Evolutionary conservation across 805 yeast genomes (phyloP).

Genomic region (Wickerhamomyces silvicola): DNA sequence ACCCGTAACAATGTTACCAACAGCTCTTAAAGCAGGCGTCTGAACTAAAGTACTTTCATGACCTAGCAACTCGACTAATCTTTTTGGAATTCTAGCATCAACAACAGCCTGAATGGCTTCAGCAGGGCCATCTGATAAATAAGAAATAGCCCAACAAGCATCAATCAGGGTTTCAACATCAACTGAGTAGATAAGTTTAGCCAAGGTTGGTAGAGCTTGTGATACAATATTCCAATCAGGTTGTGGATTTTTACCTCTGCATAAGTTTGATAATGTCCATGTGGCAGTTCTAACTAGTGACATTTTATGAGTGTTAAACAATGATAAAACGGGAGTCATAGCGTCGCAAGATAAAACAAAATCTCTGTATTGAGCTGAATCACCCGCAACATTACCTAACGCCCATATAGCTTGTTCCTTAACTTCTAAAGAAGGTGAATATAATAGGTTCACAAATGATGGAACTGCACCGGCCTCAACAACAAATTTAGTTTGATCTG

Average conservation of each 20-base stretch:
- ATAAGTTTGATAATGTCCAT: slow-evolving; percentile 94
- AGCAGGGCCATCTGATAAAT: slow-evolving; percentile 86
- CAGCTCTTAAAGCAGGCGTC: slow-evolving; percentile 95
- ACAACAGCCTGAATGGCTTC: slow-evolving; percentile 95
- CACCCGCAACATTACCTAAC: slow-evolving; percentile 97
- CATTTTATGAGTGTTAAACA: slow-evolving; percentile 77
- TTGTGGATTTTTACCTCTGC: slow-evolving; percentile 94
- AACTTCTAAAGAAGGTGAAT: slow-evolving; percentile 80
- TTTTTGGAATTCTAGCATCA: slow-evolving; percentile 90
- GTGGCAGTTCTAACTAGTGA: slow-evolving; percentile 94
- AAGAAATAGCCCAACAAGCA: slow-evolving; percentile 98
- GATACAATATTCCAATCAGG: slow-evolving; percentile 91
- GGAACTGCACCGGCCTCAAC: slow-evolving; percentile 95
- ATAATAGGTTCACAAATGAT: slow-evolving; percentile 72
- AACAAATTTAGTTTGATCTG: slow-evolving; percentile 84
- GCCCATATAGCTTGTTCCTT: slow-evolving; percentile 99
- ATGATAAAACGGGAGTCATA: slow-evolving; percentile 76
- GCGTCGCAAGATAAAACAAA: slow-evolving; percentile 80
- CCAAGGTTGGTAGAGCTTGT: slow-evolving; percentile 83
- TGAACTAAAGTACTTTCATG: slow-evolving; percentile 84
- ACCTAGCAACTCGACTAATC: slow-evolving; percentile 84
- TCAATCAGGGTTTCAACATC: slow-evolving; percentile 93
- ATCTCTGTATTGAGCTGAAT: slow-evolving; percentile 85
- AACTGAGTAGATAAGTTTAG: slow-evolving; percentile 82
- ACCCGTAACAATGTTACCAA: slow-evolving; percentile 97